phyloP scores from a whole-genome alignment of 352 stramenopile species.

The Hyaloperonospora arabidopsidis region DNA sequence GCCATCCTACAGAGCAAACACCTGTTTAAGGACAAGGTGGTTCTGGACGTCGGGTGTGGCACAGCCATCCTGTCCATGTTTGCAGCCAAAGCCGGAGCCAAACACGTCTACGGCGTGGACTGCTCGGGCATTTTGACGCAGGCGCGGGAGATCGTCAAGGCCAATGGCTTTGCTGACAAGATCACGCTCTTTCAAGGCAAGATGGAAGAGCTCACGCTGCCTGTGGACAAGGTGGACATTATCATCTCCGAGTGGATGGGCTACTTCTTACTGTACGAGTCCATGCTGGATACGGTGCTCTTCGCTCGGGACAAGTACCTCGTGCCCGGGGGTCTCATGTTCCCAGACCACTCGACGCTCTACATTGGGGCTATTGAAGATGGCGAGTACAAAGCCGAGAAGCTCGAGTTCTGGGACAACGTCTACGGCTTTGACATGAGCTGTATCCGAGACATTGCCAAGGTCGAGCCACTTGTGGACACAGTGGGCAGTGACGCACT shows the following conservation, averaged over 20 bases:
- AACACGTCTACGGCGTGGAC: conserved; percentile 92
- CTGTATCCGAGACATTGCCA: conserved; percentile 94
- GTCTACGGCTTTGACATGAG: conserved; percentile 99
- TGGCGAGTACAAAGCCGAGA: conserved; percentile 90
- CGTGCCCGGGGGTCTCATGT: conserved; percentile 88
- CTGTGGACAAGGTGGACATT: conserved; percentile 92
- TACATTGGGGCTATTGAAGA: conserved; percentile 95
- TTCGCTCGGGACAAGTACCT: conserved; percentile 95
- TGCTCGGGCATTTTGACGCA: conserved; percentile 93
- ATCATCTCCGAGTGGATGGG: conserved; percentile 99
- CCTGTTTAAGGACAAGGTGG: conserved; percentile 95
- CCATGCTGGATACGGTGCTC: conserved; percentile 95
- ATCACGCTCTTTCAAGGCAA: conserved; percentile 95
- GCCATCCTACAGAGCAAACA: conserved; percentile 94
- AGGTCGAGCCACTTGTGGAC: conserved; percentile 96
- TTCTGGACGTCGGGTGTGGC: conserved; percentile 95
- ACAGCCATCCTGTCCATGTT: conserved; percentile 97
- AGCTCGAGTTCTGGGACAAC: conserved; percentile 96
- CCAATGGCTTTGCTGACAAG: conserved; percentile 89
- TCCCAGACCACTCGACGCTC: conserved; percentile 94
- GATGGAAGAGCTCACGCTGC: conserved; percentile 88
- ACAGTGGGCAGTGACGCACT: conserved; percentile 90
- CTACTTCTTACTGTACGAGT: conserved; percentile 97
- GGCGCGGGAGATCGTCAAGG: conserved; percentile 90
- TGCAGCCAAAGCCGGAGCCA: conserved; percentile 87